Percentiles rank a stretch among this genome's conserved stretches.
These are phyloP conservation scores for Glebionis coronaria DNA, from an alignment of 129 eudicot genomes.

Conservation along the genomic window DNA sequence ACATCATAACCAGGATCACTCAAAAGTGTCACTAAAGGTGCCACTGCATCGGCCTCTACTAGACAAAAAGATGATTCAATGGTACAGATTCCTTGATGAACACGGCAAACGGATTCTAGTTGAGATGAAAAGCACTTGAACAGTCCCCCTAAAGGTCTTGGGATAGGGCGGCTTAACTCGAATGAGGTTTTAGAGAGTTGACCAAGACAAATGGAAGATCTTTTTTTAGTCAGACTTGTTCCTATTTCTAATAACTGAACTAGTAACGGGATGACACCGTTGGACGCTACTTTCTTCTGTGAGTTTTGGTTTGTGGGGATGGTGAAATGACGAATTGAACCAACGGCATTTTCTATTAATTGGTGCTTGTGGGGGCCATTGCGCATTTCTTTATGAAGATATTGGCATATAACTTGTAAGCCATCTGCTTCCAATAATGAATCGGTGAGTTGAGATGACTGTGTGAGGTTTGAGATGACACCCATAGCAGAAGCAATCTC, in stretches of 20 bases:
- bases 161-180: slow-evolving; percentile 34
- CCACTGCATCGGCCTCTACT: slow-evolving; percentile 52
- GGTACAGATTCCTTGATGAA: slow-evolving; percentile 55
- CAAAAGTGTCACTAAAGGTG: slow-evolving; percentile 48
- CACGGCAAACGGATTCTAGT: slow-evolving; percentile 43
- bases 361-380: slow-evolving; percentile 35
- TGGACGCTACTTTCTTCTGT: slow-evolving; percentile 57
- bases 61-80: slow-evolving; percentile 56
- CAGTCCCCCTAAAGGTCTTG: slow-evolving; percentile 31
- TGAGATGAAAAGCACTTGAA: slow-evolving; percentile 56
- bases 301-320: slow-evolving; percentile 39
- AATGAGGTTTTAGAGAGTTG: slow-evolving; percentile 49
- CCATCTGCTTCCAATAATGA: slow-evolving; percentile 46
- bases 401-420: slow-evolving; percentile 27
- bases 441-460: slow-evolving; percentile 40
- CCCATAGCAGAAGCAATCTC: slow-evolving; percentile 64
- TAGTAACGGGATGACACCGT: slow-evolving; percentile 48
- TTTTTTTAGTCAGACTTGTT: slow-evolving; percentile 41
- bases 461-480: slow-evolving; percentile 48
- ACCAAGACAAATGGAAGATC: slow-evolving; percentile 52
- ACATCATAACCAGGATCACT: slow-evolving; percentile 38
- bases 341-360: slow-evolving; percentile 46
- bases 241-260: slow-evolving; percentile 54
- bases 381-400: slow-evolving; percentile 32
- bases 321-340: slow-evolving; percentile 56